phyloP scores from a whole-genome alignment of 345 rosid species.

The Citrus mangshanensis region DNA sequence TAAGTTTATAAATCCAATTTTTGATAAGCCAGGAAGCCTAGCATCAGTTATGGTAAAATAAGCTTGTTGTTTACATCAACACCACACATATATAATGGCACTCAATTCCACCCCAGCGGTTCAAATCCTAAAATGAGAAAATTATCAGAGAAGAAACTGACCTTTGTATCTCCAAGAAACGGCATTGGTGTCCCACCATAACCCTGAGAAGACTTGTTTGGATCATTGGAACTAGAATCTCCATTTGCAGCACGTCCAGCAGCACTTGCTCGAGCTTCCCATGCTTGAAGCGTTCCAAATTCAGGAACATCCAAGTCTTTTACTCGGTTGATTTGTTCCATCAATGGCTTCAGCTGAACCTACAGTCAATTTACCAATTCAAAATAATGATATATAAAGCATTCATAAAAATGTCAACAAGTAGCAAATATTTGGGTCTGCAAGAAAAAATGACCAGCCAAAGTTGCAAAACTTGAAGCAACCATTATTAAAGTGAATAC shows the following conservation, averaged over 20 bases:
- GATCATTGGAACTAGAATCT: slow-evolving; percentile 67
- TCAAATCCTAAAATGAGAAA: neutral
- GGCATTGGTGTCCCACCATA: slow-evolving; percentile 90
- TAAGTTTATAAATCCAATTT: neutral
- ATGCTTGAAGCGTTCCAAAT: slow-evolving; percentile 70
- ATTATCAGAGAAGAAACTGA: slow-evolving; percentile 16
- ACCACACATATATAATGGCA: neutral
- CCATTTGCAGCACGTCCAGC: slow-evolving; percentile 58
- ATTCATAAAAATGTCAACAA: neutral
- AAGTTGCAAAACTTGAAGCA: neutral
- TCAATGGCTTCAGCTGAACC: slow-evolving; percentile 71
- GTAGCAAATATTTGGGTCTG: slow-evolving; percentile 1
- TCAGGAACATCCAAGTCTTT: slow-evolving; percentile 80
- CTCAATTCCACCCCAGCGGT: slow-evolving; percentile 10
- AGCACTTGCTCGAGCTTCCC: slow-evolving; percentile 88
- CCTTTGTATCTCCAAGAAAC: slow-evolving; percentile 87
- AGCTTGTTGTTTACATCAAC: neutral
- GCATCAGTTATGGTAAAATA: neutral
- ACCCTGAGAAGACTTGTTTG: slow-evolving; percentile 63
- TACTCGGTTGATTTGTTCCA: slow-evolving; percentile 73
- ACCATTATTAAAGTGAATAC: neutral
- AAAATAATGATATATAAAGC: neutral
- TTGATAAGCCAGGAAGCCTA: neutral
- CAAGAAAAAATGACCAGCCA: neutral
- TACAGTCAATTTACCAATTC: slow-evolving; percentile 36